phyloP scores from a whole-genome alignment of 192 early-diverging fungal genomes.

The Coemansia sp. region DNA sequence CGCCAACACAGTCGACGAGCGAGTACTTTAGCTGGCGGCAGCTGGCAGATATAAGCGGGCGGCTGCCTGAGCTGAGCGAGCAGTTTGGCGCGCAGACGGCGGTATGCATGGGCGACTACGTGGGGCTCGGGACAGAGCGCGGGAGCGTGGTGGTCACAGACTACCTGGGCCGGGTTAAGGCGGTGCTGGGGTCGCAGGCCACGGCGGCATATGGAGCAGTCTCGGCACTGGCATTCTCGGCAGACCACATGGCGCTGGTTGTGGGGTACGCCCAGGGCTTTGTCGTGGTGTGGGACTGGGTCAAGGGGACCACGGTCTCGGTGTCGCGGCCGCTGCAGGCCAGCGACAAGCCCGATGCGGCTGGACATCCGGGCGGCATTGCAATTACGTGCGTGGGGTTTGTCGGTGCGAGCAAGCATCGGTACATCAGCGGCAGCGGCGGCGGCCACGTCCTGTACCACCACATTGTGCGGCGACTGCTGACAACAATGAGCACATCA shows the following conservation, averaged over 20 bases:
- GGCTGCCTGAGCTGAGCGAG: conserved; percentile 26
- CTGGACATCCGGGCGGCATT: conserved; percentile 28
- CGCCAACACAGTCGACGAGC: conserved; percentile 32
- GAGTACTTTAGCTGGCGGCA: conserved; percentile 50
- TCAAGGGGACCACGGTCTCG: conserved; percentile 26
- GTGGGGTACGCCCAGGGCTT: conserved; percentile 41
- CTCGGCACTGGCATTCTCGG: conserved; percentile 41
- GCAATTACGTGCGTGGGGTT: conserved; percentile 40
- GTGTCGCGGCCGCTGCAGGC: conserved; percentile 36
- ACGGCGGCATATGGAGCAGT: conserved; percentile 31
- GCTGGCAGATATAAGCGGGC: conserved; percentile 35
- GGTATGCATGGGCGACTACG: conserved; percentile 35
- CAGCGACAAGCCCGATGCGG: conserved; percentile 20
- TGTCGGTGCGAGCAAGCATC: conserved; percentile 45
- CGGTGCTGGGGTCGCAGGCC: conserved; percentile 16
- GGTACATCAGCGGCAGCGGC: conserved; percentile 46
- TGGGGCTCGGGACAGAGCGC: conserved; percentile 39
- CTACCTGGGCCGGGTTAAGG: conserved; percentile 44
- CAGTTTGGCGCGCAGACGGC: conserved; percentile 36
- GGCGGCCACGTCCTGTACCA: conserved; percentile 44
- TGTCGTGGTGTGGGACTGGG: conserved; percentile 52
- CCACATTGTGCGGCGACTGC: conserved; percentile 43
- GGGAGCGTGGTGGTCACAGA: conserved; percentile 32
- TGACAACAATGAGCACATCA: conserved; percentile 45
- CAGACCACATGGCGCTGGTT: conserved; percentile 28